These are phyloP conservation scores for Trichosporon sp. DNA, from an alignment of 1,284 basidiomycete genomes.

Conservation along the genomic window DNA sequence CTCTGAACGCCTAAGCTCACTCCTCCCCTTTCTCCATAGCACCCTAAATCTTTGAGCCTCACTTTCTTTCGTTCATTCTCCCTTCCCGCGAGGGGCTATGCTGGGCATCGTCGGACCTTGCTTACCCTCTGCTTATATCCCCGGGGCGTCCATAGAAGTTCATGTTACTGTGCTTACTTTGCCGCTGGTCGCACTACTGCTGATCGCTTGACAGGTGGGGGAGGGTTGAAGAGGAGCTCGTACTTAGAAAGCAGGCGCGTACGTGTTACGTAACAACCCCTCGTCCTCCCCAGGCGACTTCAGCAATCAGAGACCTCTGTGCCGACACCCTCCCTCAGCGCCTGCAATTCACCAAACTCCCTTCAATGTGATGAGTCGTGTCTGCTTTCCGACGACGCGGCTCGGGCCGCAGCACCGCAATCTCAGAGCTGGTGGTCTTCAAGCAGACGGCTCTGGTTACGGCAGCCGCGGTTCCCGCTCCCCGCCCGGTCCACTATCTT, in stretches of 20 bases:
- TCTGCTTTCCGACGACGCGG: background rate
- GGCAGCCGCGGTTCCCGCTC: no score
- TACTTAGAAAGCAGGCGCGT: background rate
- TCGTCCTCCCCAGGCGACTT: no score
- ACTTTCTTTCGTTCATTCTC: background rate
- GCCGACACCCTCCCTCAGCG: background rate
- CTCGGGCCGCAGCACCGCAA: background rate
- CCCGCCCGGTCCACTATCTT: background rate
- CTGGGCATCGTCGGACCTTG: background rate
- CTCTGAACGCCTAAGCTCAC: background rate
- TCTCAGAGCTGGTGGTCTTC: no score
- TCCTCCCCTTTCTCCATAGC: no score
- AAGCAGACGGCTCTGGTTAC: no score
- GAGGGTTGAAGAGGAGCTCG: no score
- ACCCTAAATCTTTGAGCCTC: no score
- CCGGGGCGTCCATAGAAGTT: background rate
- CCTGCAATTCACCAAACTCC: background rate
- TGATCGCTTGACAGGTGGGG: no score
- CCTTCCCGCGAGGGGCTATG: background rate
- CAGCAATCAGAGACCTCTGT: background rate
- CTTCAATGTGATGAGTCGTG: background rate
- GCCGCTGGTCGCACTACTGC: background rate
- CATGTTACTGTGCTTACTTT: background rate
- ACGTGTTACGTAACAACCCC: background rate
- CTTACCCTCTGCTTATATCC: background rate